phyloP scores from a whole-genome alignment of 192 early-diverging fungal genomes.

The Coemansia sp. region DNA sequence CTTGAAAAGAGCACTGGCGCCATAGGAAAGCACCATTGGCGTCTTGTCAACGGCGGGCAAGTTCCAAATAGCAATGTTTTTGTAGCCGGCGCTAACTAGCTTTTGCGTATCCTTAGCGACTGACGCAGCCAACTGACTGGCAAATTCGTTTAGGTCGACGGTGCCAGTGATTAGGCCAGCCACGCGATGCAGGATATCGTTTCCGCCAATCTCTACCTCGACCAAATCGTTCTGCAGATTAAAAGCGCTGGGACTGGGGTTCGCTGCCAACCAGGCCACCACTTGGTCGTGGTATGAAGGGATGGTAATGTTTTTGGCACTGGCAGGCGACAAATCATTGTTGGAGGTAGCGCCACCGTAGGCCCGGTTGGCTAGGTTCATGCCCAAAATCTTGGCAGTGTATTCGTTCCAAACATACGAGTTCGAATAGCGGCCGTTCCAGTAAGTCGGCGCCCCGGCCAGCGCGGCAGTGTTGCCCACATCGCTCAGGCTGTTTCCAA shows the following conservation, averaged over 20 bases:
- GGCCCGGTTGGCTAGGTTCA: constrained; percentile 34
- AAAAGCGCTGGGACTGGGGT: constrained; percentile 30
- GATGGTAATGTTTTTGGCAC: constrained; percentile 20
- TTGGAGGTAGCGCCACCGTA: constrained; percentile 47
- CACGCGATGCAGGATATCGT: constrained; percentile 34
- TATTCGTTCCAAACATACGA: constrained; percentile 54
- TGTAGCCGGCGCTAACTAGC: constrained; percentile 38
- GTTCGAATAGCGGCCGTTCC: constrained; percentile 42
- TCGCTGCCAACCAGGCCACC: constrained; percentile 12
- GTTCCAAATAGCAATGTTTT: constrained; percentile 48
- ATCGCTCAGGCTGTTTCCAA: constrained; percentile 49
- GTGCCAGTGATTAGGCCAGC: constrained; percentile 16
- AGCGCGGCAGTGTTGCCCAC: constrained; percentile 25
- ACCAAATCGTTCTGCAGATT: constrained; percentile 43
- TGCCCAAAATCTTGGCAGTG: constrained; percentile 33
- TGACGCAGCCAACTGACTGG: constrained; percentile 12
- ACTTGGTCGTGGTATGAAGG: constrained; percentile 53
- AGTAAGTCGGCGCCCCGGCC: constrained; percentile 13
- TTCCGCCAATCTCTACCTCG: constrained; percentile 42
- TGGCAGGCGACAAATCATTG: constrained; percentile 42
- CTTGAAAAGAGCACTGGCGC: constrained; percentile 10
- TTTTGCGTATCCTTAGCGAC: constrained; percentile 30
- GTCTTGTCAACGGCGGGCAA: constrained; percentile 35
- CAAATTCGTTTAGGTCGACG: constrained; percentile 21
- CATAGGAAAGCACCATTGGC: constrained; percentile 14